Evolutionary conservation across 768 basidiomycete genomes (phyloP).

Genomic region (Fistulinella prunicolor): DNA sequence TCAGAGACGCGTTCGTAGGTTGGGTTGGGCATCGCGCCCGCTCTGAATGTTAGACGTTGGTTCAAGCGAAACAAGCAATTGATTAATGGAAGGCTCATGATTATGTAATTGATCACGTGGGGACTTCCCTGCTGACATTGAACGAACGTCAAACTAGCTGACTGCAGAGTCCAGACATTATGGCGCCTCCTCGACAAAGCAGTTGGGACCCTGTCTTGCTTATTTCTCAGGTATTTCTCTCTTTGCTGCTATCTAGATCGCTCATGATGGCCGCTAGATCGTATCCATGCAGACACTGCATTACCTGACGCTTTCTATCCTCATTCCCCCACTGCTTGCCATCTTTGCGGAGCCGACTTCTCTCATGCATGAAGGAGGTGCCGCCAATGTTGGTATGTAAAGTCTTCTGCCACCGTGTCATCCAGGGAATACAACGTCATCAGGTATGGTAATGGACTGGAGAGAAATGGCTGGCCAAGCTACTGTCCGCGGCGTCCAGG

Average conservation of each 20-base stretch:
- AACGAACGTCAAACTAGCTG: too few species aligned
- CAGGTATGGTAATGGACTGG: slow-evolving; percentile 97
- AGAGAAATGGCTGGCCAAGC: slow-evolving; percentile 87
- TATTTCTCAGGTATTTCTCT: slow-evolving; percentile 67
- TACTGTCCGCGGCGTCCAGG: slow-evolving; percentile 65
- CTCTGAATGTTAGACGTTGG: neutral
- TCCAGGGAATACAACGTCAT: slow-evolving; percentile 4
- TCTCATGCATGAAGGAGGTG: slow-evolving; percentile 71
- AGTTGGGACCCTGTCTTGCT: slow-evolving; percentile 91
- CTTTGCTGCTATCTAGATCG: neutral
- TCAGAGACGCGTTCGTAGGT: slow-evolving; percentile 31
- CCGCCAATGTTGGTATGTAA: slow-evolving; percentile 69
- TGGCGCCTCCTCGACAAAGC: slow-evolving; percentile 40
- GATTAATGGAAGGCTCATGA: neutral
- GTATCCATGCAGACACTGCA: slow-evolving; percentile 91
- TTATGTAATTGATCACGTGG: slow-evolving; percentile 22
- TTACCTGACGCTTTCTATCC: slow-evolving; percentile 82
- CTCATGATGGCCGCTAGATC: slow-evolving; percentile 53
- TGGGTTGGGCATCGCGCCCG: slow-evolving; percentile 24
- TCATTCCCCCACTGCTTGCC: slow-evolving; percentile 76
- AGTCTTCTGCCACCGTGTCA: neutral
- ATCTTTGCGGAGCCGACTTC: slow-evolving; percentile 72
- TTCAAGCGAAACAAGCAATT: slow-evolving; percentile 8
- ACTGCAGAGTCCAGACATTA: slow-evolving; percentile 12
- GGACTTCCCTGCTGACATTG: neutral